Percentiles rank a stretch among this genome's conserved stretches.
Conservation (phyloP, 176 grass and related monocot species). For the Bolboschoenus planiculmis region DNA sequence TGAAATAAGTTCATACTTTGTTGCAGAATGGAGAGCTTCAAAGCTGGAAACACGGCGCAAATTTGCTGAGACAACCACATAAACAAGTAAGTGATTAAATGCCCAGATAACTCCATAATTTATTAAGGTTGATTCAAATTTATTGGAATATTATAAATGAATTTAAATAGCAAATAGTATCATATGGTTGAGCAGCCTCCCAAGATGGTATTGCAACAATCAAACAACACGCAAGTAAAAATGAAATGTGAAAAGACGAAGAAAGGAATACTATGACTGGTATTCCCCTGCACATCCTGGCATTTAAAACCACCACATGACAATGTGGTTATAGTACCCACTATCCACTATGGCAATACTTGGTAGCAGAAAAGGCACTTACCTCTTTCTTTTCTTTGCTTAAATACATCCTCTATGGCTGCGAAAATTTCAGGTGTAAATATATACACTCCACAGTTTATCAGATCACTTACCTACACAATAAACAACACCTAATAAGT, state of each 20-base stretch:
- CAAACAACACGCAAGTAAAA: neutral
- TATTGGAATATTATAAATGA: neutral
- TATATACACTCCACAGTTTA: slow-evolving; percentile 98
- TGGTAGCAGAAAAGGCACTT: neutral
- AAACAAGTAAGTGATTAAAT: neutral
- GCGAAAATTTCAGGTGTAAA: slow-evolving; percentile 92
- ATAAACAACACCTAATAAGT: slow-evolving; percentile 10
- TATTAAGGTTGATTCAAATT: neutral
- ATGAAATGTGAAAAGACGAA: neutral
- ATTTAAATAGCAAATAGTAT: neutral
- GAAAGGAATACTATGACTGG: neutral
- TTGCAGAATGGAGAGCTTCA: slow-evolving; percentile 93
- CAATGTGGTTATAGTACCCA: neutral
- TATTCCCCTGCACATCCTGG: neutral
- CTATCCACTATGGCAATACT: neutral
- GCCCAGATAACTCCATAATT: neutral
- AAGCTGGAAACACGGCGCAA: slow-evolving; percentile 74
- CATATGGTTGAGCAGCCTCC: neutral
- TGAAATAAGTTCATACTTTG: slow-evolving; percentile 52
- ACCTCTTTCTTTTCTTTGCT: slow-evolving; percentile 88
- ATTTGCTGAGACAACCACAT: slow-evolving; percentile 66
- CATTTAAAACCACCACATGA: neutral
- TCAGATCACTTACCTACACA: slow-evolving; percentile 89
- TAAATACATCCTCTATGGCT: slow-evolving; percentile 82
- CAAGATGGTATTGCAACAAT: neutral